phyloP scores from a whole-genome alignment of 129 eudicot species.

The Heracleum sosnowskyi region DNA sequence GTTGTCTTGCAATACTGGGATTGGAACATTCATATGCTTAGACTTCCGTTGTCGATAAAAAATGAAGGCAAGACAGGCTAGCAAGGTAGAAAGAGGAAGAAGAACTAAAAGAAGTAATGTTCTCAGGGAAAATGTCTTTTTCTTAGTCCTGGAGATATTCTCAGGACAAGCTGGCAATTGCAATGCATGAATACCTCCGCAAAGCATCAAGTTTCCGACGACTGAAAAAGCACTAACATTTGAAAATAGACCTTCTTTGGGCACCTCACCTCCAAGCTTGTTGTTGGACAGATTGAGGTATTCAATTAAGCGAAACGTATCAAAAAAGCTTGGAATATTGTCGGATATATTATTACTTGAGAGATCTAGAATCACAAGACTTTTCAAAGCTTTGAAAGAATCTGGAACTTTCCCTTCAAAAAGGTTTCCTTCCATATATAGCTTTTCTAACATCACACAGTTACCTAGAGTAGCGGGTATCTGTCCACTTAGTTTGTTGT shows the following conservation, averaged over 20 bases:
- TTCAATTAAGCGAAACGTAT: background rate
- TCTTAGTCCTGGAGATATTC: background rate
- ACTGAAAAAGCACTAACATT: background rate
- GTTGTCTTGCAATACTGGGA: background rate
- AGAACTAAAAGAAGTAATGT: background rate
- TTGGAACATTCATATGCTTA: background rate
- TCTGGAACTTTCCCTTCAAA: background rate
- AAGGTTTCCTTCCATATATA: background rate
- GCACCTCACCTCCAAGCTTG: conserved; percentile 9
- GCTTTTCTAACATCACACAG: background rate
- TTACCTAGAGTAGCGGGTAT: background rate
- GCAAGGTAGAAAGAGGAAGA: background rate
- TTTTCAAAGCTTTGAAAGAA: background rate
- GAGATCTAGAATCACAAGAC: background rate
- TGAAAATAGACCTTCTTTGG: background rate
- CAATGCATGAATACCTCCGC: conserved; percentile 9
- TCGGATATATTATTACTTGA: conserved; percentile 9
- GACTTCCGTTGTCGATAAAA: background rate
- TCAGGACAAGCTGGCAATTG: background rate
- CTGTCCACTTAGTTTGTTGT: background rate
- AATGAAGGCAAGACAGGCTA: background rate
- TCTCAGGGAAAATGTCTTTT: background rate
- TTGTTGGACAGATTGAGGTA: conserved; percentile 3
- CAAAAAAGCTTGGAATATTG: background rate
- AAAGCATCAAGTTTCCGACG: background rate